phyloP scores from a whole-genome alignment of 139 green algal species.

The Chlamydomonas schloesseri region DNA sequence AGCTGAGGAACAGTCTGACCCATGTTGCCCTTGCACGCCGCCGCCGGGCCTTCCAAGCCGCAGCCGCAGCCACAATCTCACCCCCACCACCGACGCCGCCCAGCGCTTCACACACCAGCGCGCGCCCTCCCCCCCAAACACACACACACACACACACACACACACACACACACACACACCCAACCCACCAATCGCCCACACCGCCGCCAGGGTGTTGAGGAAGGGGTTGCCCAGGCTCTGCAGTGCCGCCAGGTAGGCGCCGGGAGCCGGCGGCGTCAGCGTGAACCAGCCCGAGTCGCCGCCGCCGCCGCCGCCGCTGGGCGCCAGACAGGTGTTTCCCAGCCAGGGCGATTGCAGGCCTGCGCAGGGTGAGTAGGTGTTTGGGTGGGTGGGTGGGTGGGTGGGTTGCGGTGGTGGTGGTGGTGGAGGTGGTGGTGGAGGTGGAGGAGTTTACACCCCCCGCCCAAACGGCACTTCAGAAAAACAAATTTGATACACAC shows the following conservation, averaged over 20 bases:
- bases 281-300: not conserved
- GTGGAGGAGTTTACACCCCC: no score
- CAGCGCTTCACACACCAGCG: no score
- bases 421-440: not conserved
- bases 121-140: no score
- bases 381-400: not conserved
- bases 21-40: no score
- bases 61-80: no score
- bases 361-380: not conserved
- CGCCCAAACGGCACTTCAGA: no score
- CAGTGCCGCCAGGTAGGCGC: constrained; percentile 29
- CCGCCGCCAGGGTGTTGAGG: not conserved
- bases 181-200: constrained; percentile 20
- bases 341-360: constrained; percentile 5
- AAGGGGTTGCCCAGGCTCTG: not conserved
- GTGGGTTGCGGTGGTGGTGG: not conserved
- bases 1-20: no score
- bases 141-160: no score
- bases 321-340: no score
- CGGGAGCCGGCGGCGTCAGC: constrained; percentile 15
- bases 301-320: not conserved
- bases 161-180: not conserved
- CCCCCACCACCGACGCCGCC: no score
- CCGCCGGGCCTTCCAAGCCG: no score
- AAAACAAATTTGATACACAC: no score